phyloP scores from a whole-genome alignment of 2,329 filamentous ascomycete species.

The Sporothrix inflata region DNA sequence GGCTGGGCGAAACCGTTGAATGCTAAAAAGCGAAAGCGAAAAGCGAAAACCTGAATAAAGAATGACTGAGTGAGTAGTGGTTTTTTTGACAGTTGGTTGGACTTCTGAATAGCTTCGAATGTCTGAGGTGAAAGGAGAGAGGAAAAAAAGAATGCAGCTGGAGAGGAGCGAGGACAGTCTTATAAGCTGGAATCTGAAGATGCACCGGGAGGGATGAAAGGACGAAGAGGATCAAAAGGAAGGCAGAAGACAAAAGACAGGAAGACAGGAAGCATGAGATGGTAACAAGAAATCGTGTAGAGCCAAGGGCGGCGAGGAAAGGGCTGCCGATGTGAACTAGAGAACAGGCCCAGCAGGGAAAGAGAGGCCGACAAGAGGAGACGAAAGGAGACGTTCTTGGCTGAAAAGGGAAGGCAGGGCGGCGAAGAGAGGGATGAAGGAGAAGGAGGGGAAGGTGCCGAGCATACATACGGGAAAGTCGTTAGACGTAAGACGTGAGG shows the following conservation, averaged over 20 bases:
- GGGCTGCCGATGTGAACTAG: constrained; percentile 9
- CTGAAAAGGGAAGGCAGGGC: constrained; percentile 27
- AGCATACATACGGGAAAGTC: background rate
- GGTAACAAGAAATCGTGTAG: background rate
- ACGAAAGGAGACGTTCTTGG: background rate
- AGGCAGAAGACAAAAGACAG: background rate
- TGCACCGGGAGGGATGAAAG: background rate
- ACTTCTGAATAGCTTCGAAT: constrained; percentile 4
- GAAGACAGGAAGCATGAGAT: background rate
- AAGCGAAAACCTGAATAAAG: constrained; percentile 13
- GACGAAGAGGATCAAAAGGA: background rate
- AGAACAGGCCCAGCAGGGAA: background rate
- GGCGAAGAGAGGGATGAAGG: constrained; percentile 31
- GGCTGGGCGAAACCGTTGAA: background rate
- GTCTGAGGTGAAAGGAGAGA: background rate
- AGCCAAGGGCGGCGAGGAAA: constrained; percentile 24
- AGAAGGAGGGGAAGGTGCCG: constrained; percentile 16
- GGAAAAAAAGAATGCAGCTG: constrained; percentile 17
- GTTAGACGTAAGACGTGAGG: background rate
- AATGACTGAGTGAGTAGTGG: constrained; percentile 28
- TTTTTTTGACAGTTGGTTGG: constrained; percentile 20
- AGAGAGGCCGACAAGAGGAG: background rate
- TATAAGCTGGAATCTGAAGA: constrained; percentile 18
- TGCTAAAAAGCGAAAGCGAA: background rate
- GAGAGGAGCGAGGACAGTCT: constrained; percentile 16